Percentiles rank a stretch among this genome's conserved stretches.
These are phyloP conservation scores for Chlorella sorokiniana DNA, from an alignment of 139 green algal species.

Conservation along the genomic window DNA sequence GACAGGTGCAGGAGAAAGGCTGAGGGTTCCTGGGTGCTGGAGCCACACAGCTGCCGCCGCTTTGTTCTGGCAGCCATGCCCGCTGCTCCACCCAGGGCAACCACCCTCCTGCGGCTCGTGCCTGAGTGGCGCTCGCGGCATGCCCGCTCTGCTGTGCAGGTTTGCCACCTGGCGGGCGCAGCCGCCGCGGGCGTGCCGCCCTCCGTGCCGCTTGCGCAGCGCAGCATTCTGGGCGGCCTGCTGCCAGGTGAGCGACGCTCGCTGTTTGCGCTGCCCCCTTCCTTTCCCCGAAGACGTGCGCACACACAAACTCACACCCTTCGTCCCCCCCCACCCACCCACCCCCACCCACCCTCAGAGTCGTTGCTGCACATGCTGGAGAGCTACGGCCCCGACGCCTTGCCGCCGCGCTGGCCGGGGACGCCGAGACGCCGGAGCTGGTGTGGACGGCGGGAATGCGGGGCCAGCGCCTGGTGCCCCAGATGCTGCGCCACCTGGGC, in stretches of 20 bases:
- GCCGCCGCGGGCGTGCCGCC: slow-evolving; percentile 17
- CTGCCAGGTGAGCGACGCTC: slow-evolving; percentile 60
- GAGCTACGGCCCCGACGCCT: slow-evolving; percentile 64
- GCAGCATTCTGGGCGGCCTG: slow-evolving; percentile 82
- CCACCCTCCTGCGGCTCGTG: too few species aligned
- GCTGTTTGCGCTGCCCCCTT: not conserved
- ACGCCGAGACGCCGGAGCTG: slow-evolving; percentile 91
- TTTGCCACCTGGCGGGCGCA: slow-evolving; percentile 51
- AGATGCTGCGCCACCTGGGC: slow-evolving; percentile 73
- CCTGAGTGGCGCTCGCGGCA: not conserved
- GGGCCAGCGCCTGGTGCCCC: slow-evolving; percentile 73
- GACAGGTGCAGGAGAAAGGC: too few species aligned
- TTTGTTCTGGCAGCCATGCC: too few species aligned
- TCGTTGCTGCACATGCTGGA: slow-evolving; percentile 89
- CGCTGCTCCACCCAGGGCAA: too few species aligned
- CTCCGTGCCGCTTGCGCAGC: slow-evolving; percentile 61
- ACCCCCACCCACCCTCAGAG: slow-evolving; percentile 49
- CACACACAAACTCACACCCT: not conserved
- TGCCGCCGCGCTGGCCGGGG: slow-evolving; percentile 75
- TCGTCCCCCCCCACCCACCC: not conserved
- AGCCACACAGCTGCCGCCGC: too few species aligned
- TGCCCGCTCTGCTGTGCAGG: slow-evolving; percentile 31
- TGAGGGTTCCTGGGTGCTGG: too few species aligned
- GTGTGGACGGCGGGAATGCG: slow-evolving; percentile 94
- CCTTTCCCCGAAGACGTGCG: not conserved